Percentiles rank a stretch among this genome's conserved stretches.
These are phyloP conservation scores for Rhizopus sp. DNA, from an alignment of 371 early-diverging fungal species.

Conservation along the genomic window DNA sequence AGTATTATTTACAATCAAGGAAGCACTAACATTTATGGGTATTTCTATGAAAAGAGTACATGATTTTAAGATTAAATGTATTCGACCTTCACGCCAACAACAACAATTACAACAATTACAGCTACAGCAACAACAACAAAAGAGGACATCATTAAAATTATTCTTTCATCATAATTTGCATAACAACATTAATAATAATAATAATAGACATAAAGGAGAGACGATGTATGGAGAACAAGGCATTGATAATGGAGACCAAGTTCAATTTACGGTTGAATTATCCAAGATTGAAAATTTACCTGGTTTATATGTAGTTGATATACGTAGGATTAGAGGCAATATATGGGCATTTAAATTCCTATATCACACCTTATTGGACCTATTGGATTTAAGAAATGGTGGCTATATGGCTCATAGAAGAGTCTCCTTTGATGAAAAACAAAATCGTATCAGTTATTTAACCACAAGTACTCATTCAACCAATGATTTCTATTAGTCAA, in stretches of 20 bases:
- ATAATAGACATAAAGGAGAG: background rate
- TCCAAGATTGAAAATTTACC: slow-evolving; percentile 86
- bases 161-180: slow-evolving; percentile 3
- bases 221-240: slow-evolving; percentile 92
- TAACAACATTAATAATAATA: background rate
- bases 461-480: slow-evolving; percentile 16
- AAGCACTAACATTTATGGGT: slow-evolving; percentile 43
- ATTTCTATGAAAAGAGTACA: slow-evolving; percentile 40
- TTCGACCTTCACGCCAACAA: slow-evolving; percentile 40
- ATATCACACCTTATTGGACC: slow-evolving; percentile 71
- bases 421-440: slow-evolving; percentile 4
- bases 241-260: slow-evolving; percentile 81
- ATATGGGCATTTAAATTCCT: slow-evolving; percentile 91
- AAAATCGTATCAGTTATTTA: slow-evolving; percentile 22
- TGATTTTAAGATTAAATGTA: slow-evolving; percentile 69
- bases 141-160: slow-evolving; percentile 17
- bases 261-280: slow-evolving; percentile 84
- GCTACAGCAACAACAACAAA: background rate
- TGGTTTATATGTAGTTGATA: slow-evolving; percentile 86
- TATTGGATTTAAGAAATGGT: slow-evolving; percentile 57
- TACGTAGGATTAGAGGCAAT: slow-evolving; percentile 87
- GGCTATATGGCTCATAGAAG: slow-evolving; percentile 32
- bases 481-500: background rate
- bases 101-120: background rate
- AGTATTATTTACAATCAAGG: slow-evolving; percentile 63